Evolutionary conservation across 805 yeast genomes (phyloP).

Genomic region (Ogataea pini): DNA sequence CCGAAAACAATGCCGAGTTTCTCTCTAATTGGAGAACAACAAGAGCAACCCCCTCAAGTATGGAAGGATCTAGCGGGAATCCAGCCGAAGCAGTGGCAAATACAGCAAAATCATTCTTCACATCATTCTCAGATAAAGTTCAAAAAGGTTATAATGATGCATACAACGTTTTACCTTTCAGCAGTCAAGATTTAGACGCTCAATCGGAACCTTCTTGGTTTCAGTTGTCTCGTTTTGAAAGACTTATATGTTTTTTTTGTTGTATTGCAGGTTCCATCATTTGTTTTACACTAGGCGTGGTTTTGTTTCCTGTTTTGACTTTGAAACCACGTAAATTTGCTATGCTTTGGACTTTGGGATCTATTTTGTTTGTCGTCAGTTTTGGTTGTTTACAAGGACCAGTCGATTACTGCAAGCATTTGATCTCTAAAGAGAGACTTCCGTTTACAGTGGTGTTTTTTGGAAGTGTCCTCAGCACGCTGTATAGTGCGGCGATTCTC

Average conservation of each 20-base stretch:
- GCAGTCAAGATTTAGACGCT: conserved; percentile 49
- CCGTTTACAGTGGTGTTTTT: conserved; percentile 82
- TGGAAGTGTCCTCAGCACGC: conserved; percentile 73
- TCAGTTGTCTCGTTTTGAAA: conserved; percentile 71
- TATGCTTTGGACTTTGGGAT: conserved; percentile 86
- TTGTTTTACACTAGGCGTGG: conserved; percentile 79
- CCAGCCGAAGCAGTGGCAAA: conserved; percentile 18
- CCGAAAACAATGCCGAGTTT: conserved; percentile 26
- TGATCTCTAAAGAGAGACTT: conserved; percentile 72
- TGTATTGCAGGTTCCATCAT: conserved; percentile 76
- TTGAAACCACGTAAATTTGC: conserved; percentile 91
- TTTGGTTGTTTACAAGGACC: conserved; percentile 96
- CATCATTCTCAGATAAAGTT: conserved; percentile 25
- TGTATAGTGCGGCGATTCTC: conserved; percentile 71
- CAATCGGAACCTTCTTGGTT: conserved; percentile 78
- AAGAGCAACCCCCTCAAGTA: conserved; percentile 15
- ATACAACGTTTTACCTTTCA: conserved; percentile 65
- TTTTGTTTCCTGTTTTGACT: conserved; percentile 86
- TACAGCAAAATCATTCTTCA: conserved; percentile 24
- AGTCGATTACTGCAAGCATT: conserved; percentile 69
- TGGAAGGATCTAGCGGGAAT: conserved; percentile 12
- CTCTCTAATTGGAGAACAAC: conserved; percentile 32
- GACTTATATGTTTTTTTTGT: conserved; percentile 73
- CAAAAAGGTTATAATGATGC: conserved; percentile 47
- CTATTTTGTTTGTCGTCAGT: conserved; percentile 79